Evolutionary conservation across 495 filamentous ascomycete genomes (phyloP), one percentile per base, ranked within the genome.

Genomic region (Aspergillus ellipticus): DNA sequence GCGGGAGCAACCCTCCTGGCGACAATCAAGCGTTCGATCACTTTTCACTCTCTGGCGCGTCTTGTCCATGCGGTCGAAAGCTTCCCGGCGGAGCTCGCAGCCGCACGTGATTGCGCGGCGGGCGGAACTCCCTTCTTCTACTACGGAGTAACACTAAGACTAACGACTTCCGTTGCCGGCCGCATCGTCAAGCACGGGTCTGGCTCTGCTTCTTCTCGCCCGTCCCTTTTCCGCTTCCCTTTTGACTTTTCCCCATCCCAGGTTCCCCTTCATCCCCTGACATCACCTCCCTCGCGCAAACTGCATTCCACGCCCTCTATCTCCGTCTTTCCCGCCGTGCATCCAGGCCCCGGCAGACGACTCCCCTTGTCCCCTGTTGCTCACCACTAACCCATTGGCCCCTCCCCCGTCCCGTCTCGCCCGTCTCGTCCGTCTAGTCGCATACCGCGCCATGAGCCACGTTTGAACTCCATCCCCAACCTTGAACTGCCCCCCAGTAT

Each of bases 71-170:
- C 31, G 54, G 56, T 53, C 51, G 37, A 56, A 55, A 61, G 61
- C 53, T 54, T 66, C 35, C 35, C n/a, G 24, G 64, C 64, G 64
- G 64, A 66, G 64, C 64, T 63, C 42, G 42, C 35, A 35, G 43
- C 33, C 42, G n/a, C 64, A 66, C 64, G 64, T 66, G 64, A 66
- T 57, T 48, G 24, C 11, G 26, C 21, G 42, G 49, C 29, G 47
- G 43, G 45, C 35, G 41, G 42, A 54, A 29, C 47, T 33, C 31
- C 19, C 51, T 57, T 45, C 58, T 19, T 43, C n/a, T n/a, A n/a
- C n/a, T n/a, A n/a, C n/a, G n/a, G n/a, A n/a, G n/a, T n/a, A n/a
- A n/a, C n/a, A n/a, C n/a, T n/a, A n/a, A n/a, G n/a, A n/a, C n/a
- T n/a, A n/a, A n/a, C 31, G 19, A 10, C 16, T 31, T 41, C 22